phyloP scores from a whole-genome alignment of 2,329 filamentous ascomycete genomes.

The Ceratocystis huliohia region DNA sequence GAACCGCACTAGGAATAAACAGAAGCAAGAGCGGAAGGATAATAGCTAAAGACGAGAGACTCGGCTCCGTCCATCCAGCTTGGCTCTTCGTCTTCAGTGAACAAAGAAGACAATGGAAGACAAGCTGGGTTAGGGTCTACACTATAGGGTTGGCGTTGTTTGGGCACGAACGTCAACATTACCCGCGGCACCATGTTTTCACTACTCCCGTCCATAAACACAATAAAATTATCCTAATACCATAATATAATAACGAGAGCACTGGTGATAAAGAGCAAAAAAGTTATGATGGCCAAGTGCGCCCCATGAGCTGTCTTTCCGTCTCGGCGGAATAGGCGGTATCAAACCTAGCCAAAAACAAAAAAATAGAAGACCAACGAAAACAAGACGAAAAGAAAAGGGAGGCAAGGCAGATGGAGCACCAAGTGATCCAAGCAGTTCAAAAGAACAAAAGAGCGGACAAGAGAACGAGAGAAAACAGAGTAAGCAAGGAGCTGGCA shows the following conservation, averaged over 20 bases:
- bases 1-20: neutral
- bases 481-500: neutral
- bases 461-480: neutral
- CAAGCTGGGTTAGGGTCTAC: neutral
- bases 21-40: neutral
- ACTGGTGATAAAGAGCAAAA: too few species aligned
- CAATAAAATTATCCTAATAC: too few species aligned
- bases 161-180: too few species aligned
- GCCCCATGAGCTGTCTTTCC: too few species aligned
- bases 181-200: too few species aligned
- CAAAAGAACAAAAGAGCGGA: conserved; percentile 4
- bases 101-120: neutral
- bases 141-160: too few species aligned
- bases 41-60: too few species aligned
- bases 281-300: too few species aligned
- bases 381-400: neutral
- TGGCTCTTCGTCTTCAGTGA: neutral
- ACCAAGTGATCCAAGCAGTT: neutral
- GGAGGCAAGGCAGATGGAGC: neutral
- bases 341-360: neutral
- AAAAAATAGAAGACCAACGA: neutral
- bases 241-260: too few species aligned
- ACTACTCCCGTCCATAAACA: too few species aligned
- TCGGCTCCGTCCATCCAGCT: neutral
- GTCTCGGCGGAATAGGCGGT: neutral